Conservation (phyloP, 2,329 filamentous ascomycete genomes). For the Alternaria solani region DNA sequence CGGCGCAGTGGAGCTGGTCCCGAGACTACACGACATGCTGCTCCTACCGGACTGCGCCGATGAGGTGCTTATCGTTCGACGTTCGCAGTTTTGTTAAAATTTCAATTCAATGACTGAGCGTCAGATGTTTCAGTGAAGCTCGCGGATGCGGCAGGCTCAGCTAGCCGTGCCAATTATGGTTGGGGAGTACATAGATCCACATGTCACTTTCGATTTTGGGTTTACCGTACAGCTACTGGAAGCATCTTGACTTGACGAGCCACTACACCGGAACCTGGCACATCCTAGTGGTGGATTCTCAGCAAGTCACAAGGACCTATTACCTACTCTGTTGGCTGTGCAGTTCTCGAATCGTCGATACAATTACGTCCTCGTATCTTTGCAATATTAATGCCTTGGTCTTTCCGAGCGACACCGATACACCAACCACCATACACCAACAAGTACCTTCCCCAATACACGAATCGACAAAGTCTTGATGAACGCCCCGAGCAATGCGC, state of each 20-base stretch:
- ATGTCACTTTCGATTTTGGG: conserved; percentile 28
- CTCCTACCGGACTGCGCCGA: conserved; percentile 28
- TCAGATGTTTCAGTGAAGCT: conserved; percentile 17
- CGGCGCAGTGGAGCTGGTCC: conserved; percentile 17
- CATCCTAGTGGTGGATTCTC: conserved; percentile 24
- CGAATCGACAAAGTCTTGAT: conserved; percentile 22
- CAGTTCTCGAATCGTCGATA: conserved; percentile 38
- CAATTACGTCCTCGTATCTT: conserved; percentile 25
- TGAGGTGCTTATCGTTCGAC: conserved; percentile 41
- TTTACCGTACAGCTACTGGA: conserved; percentile 31
- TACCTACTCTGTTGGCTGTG: conserved; percentile 22
- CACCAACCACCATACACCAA: conserved; percentile 4
- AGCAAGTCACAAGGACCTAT: conserved; percentile 26
- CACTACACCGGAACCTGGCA: conserved; percentile 27
- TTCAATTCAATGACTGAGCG: conserved; percentile 11
- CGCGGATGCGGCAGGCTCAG: conserved; percentile 26
- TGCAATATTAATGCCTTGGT: conserved; percentile 13
- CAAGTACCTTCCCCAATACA: conserved; percentile 7
- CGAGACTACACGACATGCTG: conserved; percentile 22
- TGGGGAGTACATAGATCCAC: conserved; percentile 26
- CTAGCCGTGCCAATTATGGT: conserved; percentile 15
- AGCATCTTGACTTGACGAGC: conserved; percentile 28
- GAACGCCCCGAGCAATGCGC: conserved; percentile 34
- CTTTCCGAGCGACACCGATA: conserved; percentile 5
- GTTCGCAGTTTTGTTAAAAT: conserved; percentile 12